These are phyloP conservation scores for Austroboletus festivus DNA, from an alignment of 768 basidiomycete species.

Conservation along the genomic window DNA sequence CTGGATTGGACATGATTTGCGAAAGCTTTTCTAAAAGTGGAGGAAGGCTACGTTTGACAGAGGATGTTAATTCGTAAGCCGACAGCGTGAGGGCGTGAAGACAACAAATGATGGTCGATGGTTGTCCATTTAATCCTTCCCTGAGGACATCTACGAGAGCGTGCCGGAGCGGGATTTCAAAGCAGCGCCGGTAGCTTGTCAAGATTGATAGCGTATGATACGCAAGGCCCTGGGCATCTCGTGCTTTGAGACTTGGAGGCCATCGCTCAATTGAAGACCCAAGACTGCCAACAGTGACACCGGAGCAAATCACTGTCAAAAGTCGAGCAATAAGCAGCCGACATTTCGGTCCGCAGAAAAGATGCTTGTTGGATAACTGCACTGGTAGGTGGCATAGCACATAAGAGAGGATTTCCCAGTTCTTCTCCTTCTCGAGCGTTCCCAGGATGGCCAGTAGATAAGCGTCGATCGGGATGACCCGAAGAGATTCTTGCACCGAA, in stretches of 20 bases:
- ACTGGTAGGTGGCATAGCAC: slow-evolving; percentile 86
- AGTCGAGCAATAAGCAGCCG: slow-evolving; percentile 60
- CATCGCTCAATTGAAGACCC: slow-evolving; percentile 55
- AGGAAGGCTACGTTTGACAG: slow-evolving; percentile 76
- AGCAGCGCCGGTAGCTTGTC: slow-evolving; percentile 80
- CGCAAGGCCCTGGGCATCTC: slow-evolving; percentile 85
- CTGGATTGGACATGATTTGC: slow-evolving; percentile 91
- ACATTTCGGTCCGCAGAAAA: slow-evolving; percentile 89
- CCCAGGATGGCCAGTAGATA: slow-evolving; percentile 64
- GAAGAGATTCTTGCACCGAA: slow-evolving; percentile 39
- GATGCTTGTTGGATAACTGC: slow-evolving; percentile 92
- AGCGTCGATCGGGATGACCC: slow-evolving; percentile 68
- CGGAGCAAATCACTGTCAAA: slow-evolving; percentile 63
- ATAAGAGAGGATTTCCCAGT: slow-evolving; percentile 94
- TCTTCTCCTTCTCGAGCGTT: slow-evolving; percentile 70
- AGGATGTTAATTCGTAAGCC: slow-evolving; percentile 81
- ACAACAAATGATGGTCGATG: slow-evolving; percentile 81
- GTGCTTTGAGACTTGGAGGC: slow-evolving; percentile 58
- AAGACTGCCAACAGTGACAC: slow-evolving; percentile 57
- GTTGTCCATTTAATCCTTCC: slow-evolving; percentile 63
- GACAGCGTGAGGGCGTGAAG: slow-evolving; percentile 85
- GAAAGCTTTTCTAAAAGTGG: slow-evolving; percentile 83
- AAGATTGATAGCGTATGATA: slow-evolving; percentile 87
- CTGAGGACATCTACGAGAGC: slow-evolving; percentile 72
- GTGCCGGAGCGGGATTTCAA: slow-evolving; percentile 64